These are phyloP conservation scores for Tricholoma sp. DNA, from an alignment of 768 basidiomycete species.

Conservation along the genomic window DNA sequence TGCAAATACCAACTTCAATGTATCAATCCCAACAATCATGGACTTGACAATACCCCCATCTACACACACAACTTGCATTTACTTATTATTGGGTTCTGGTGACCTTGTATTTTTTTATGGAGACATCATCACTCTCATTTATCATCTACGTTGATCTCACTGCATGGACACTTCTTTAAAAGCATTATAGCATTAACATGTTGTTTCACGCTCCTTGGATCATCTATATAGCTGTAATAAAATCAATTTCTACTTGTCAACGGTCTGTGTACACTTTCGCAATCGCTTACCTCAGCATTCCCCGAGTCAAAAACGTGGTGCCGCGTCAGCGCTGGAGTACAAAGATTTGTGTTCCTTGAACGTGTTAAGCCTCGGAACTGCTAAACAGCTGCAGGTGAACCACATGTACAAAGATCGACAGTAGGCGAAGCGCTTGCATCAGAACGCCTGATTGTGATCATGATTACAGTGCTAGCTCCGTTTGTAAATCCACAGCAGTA, in stretches of 20 bases:
- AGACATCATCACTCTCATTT: background rate
- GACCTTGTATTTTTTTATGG: constrained; percentile 9
- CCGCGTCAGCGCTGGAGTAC: background rate
- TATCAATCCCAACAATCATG: constrained; percentile 11
- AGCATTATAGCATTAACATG: background rate
- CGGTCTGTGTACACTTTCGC: background rate
- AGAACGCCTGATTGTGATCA: constrained; percentile 9
- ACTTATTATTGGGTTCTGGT: constrained; percentile 8
- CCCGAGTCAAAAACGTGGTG: constrained; percentile 9
- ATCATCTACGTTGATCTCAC: background rate
- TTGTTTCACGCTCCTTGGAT: background rate
- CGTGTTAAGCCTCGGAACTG: constrained; percentile 1
- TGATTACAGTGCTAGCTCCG: background rate
- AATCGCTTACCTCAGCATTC: constrained; percentile 1
- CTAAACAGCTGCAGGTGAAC: background rate
- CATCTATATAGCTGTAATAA: background rate
- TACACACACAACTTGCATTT: background rate
- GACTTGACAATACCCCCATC: constrained; percentile 9
- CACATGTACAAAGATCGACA: background rate
- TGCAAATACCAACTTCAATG: constrained; percentile 7
- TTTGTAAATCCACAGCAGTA: background rate
- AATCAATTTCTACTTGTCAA: background rate
- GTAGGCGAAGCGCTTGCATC: constrained; percentile 1
- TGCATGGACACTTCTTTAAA: background rate
- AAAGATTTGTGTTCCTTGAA: constrained; percentile 4